Conservation (phyloP, 2,329 filamentous ascomycete species). For the Sarocladiaceae sp. region DNA sequence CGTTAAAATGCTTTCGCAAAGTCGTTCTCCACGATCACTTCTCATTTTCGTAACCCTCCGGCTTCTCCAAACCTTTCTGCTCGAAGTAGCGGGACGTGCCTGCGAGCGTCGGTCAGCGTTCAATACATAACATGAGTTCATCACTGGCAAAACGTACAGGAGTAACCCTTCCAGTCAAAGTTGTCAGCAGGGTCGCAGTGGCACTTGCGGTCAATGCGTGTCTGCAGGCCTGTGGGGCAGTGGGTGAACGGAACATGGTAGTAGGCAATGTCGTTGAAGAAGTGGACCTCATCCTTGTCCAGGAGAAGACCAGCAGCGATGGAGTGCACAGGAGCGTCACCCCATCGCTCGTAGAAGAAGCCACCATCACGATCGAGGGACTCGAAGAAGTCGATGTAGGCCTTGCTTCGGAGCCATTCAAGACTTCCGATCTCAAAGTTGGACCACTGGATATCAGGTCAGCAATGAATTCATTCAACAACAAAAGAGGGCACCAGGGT, state of each 20-base stretch:
- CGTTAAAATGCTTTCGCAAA: constrained; percentile 1
- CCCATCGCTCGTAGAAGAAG: constrained; percentile 99
- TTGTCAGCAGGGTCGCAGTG: constrained; percentile 94
- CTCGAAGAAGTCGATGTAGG: constrained; percentile 88
- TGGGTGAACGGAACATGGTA: constrained; percentile 98
- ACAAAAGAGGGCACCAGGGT: background rate
- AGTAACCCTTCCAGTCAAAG: constrained; percentile 99
- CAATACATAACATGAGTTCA: background rate
- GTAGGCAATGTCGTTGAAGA: constrained; percentile 98
- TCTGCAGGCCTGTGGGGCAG: constrained; percentile 86
- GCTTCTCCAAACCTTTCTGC: constrained; percentile 72
- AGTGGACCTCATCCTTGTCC: constrained; percentile 90
- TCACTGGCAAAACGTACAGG: constrained; percentile 59
- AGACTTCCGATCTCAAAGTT: constrained; percentile 97
- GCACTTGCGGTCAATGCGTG: constrained; percentile 77
- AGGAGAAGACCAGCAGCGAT: constrained; percentile 84
- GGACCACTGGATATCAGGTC: constrained; percentile 65
- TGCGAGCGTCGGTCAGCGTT: constrained; percentile 13
- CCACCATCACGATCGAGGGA: constrained; percentile 83
- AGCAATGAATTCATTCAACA: background rate
- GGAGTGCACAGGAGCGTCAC: constrained; percentile 96
- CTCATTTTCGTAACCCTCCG: constrained; percentile 76
- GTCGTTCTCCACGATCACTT: constrained; percentile 4
- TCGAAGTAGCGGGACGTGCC: constrained; percentile 78
- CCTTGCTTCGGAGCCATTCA: constrained; percentile 83